Evolutionary conservation across 345 rosid species (phyloP).

Genomic region (Excoecaria agallocha): DNA sequence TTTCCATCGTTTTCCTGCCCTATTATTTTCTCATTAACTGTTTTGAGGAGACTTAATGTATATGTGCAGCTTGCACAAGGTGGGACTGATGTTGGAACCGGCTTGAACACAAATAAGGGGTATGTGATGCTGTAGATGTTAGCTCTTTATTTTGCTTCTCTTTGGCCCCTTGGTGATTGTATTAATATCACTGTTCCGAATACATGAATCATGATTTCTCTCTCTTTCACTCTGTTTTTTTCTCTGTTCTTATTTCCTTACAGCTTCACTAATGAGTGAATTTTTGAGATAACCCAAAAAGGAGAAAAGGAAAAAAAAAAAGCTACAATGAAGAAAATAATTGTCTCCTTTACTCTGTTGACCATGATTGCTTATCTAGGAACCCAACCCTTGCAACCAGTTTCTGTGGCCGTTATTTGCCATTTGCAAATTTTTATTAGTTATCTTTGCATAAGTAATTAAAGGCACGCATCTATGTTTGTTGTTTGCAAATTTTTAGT

Average conservation of each 20-base stretch:
- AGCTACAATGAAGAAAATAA: not conserved
- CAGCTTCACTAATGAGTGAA: not conserved
- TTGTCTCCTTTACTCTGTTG: not conserved
- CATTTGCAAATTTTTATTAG: not conserved
- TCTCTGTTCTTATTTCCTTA: not conserved
- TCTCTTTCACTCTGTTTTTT: too few species aligned
- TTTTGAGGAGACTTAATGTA: slow-evolving; percentile 37
- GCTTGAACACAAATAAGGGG: slow-evolving; percentile 96
- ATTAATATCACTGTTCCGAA: not conserved
- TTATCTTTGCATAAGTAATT: not conserved
- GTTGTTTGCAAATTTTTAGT: not conserved
- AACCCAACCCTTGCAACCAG: not conserved
- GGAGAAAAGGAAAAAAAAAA: too few species aligned
- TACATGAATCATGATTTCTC: not conserved
- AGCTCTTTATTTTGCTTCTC: not conserved
- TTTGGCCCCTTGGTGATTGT: not conserved
- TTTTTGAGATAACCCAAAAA: not conserved
- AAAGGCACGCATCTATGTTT: not conserved
- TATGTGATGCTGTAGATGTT: slow-evolving; percentile 30
- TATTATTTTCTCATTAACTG: not conserved
- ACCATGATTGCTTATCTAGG: not conserved
- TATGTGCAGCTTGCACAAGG: slow-evolving; percentile 95
- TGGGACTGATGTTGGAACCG: slow-evolving; percentile 99
- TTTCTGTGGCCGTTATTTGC: not conserved
- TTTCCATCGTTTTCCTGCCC: slow-evolving; percentile 10